phyloP scores from a whole-genome alignment of 768 basidiomycete genomes.

The Mycena olivaceomarginata region DNA sequence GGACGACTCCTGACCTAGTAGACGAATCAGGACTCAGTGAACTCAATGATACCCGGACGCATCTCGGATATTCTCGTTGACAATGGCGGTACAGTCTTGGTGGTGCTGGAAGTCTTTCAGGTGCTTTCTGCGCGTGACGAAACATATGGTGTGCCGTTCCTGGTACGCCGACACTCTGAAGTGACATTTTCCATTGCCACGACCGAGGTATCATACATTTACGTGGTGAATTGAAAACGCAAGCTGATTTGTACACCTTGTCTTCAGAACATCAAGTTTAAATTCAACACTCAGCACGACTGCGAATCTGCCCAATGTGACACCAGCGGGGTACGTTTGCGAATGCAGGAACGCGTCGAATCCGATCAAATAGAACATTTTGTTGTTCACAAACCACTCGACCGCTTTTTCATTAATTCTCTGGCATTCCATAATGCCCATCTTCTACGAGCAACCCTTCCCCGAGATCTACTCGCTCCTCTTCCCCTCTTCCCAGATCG shows the following conservation, averaged over 20 bases:
- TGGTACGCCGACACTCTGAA: neutral
- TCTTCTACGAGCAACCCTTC: constrained; percentile 21
- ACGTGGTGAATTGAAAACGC: neutral
- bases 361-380: constrained; percentile 17
- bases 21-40: neutral
- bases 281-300: constrained; percentile 18
- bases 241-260: neutral
- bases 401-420: constrained; percentile 47
- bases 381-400: constrained; percentile 36
- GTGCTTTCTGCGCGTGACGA: neutral
- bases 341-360: constrained; percentile 43
- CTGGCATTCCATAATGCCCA: constrained; percentile 34
- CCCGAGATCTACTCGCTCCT: constrained; percentile 7
- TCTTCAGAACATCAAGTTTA: constrained; percentile 38
- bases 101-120: neutral
- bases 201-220: neutral
- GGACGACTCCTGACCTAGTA: neutral
- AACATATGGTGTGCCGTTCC: constrained; percentile 10
- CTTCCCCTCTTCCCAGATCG: constrained; percentile 18
- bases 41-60: neutral
- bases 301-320: constrained; percentile 36
- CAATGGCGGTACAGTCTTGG: neutral
- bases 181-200: neutral
- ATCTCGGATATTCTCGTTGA: neutral
- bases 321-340: constrained; percentile 8